phyloP scores from a whole-genome alignment of 148 eudicot genomes.

The Rhododendron griersonianum region DNA sequence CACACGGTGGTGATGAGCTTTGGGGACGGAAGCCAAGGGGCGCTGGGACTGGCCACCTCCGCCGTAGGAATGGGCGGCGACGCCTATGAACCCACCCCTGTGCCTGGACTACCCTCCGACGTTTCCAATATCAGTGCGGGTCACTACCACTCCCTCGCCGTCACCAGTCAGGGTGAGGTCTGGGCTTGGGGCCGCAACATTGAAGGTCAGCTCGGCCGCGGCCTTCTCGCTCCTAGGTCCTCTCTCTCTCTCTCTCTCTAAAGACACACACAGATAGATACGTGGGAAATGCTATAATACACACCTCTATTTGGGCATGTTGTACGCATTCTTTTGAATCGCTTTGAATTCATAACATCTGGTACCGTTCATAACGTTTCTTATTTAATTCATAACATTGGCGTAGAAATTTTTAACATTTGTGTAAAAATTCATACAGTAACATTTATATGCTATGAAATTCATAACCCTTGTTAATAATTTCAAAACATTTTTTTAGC shows the following conservation, averaged over 20 bases:
- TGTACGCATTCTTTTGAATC: no score
- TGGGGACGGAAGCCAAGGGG: slow-evolving; percentile 93
- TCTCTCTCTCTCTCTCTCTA: neutral
- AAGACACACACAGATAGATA: no score
- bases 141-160: slow-evolving; percentile 93
- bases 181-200: slow-evolving; percentile 97
- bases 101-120: slow-evolving; percentile 67
- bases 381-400: neutral
- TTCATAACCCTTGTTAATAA: no score
- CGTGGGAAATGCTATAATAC: no score
- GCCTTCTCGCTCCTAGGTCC: slow-evolving; percentile 61
- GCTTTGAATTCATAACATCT: no score
- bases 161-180: slow-evolving; percentile 67
- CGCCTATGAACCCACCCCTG: slow-evolving; percentile 79
- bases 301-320: no score
- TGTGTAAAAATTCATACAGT: neutral
- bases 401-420: neutral
- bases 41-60: slow-evolving; percentile 67
- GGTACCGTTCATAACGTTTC: no score
- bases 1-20: slow-evolving; percentile 64
- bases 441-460: neutral
- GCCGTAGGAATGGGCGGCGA: slow-evolving; percentile 56
- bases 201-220: slow-evolving; percentile 87
- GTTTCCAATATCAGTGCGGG: slow-evolving; percentile 62
- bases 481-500: no score